phyloP scores from a whole-genome alignment of 192 early-diverging fungal species.

The Allomyces macrogynus region DNA sequence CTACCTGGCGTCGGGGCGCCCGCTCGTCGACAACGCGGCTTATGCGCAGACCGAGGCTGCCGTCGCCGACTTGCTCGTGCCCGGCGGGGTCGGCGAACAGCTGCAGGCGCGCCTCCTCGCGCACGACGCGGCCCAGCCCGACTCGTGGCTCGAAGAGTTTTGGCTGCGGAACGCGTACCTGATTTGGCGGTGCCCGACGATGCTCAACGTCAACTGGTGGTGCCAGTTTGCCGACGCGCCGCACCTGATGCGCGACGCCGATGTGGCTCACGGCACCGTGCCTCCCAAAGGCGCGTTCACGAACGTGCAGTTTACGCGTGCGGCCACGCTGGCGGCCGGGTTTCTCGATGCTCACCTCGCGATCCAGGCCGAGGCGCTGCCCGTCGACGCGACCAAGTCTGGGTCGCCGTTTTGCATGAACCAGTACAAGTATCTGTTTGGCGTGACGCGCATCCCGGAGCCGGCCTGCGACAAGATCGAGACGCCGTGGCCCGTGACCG shows the following conservation, averaged over 20 bases:
- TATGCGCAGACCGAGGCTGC: slow-evolving; percentile 18
- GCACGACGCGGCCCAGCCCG: slow-evolving; percentile 30
- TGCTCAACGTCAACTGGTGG: slow-evolving; percentile 38
- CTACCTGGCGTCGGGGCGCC: slow-evolving; percentile 34
- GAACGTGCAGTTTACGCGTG: slow-evolving; percentile 23
- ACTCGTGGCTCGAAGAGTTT: slow-evolving; percentile 46
- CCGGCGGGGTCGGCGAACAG: slow-evolving; percentile 21
- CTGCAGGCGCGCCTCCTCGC: slow-evolving; percentile 42
- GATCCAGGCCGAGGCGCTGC: not conserved
- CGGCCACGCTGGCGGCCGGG: slow-evolving; percentile 25
- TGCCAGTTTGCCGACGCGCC: slow-evolving; percentile 16
- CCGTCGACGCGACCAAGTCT: not conserved
- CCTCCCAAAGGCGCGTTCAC: slow-evolving; percentile 28
- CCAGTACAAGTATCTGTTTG: slow-evolving; percentile 76
- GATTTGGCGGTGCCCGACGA: slow-evolving; percentile 25
- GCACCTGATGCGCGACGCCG: too few relatives aligned
- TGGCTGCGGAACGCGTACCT: slow-evolving; percentile 34
- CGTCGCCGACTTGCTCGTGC: slow-evolving; percentile 24
- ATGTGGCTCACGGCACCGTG: not conserved
- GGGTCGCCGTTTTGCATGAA: slow-evolving; percentile 76
- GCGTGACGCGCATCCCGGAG: slow-evolving; percentile 54
- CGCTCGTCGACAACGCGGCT: slow-evolving; percentile 26
- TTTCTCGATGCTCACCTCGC: slow-evolving; percentile 6
- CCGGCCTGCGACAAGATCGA: slow-evolving; percentile 44
- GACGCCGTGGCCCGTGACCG: slow-evolving; percentile 44